These are phyloP conservation scores for Malus hybrid DNA, from an alignment of 331 rosid genomes.

Conservation along the genomic window DNA sequence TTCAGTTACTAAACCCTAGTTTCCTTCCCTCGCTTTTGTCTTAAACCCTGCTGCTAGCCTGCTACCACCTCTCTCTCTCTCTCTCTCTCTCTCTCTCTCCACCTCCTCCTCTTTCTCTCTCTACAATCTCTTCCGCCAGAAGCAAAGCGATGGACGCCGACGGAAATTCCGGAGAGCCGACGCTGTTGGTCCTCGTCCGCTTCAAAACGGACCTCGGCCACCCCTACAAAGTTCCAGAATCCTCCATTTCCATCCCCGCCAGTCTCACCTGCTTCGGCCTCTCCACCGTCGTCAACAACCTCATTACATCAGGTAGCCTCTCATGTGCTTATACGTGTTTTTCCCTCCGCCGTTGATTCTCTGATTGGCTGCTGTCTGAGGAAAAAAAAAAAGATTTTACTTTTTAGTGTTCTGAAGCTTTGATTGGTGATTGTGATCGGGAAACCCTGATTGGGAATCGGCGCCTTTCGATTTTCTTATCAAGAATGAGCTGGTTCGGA, in stretches of 20 bases:
- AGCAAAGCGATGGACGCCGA: conserved; percentile 27
- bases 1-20: not conserved
- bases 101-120: not conserved
- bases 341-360: not conserved
- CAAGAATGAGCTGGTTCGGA: conserved; percentile 80
- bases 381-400: not conserved
- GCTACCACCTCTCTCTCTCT: not conserved
- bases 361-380: not conserved
- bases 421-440: conserved; percentile 12
- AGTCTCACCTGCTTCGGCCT: conserved; percentile 67
- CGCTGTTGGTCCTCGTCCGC: conserved; percentile 57
- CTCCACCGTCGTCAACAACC: conserved; percentile 69
- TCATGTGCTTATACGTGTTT: not conserved
- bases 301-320: conserved; percentile 36
- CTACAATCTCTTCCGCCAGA: not conserved
- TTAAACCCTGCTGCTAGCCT: not conserved
- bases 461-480: conserved; percentile 86
- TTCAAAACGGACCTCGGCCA: conserved; percentile 59
- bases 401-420: not conserved
- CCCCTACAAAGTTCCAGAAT: conserved; percentile 40
- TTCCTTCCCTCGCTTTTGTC: not conserved
- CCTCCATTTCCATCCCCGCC: conserved; percentile 63
- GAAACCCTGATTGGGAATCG: conserved; percentile 42
- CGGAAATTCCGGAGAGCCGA: conserved; percentile 36
- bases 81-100: not conserved